Percentiles rank a stretch among this genome's conserved stretches.
phyloP scores from a whole-genome alignment of 2,329 filamentous ascomycete species.

The Cryphonectria parasitica region DNA sequence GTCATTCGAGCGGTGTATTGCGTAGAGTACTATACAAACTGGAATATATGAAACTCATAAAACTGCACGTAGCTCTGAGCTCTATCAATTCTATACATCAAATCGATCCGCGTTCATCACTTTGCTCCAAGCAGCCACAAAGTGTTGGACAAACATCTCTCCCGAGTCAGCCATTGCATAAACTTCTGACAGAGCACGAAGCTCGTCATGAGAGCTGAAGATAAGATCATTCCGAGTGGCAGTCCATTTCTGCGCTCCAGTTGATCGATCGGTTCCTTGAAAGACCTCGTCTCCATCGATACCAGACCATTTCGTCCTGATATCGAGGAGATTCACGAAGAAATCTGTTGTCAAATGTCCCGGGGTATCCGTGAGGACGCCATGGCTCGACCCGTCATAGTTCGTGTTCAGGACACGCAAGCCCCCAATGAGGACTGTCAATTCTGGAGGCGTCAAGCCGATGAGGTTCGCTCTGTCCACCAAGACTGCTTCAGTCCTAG shows the following conservation, averaged over 20 bases:
- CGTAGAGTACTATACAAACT: too few species aligned
- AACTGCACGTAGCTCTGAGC: background rate
- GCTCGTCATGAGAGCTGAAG: conserved; percentile 74
- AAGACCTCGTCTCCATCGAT: conserved; percentile 24
- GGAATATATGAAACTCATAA: too few species aligned
- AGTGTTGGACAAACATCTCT: conserved; percentile 72
- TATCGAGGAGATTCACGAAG: conserved; percentile 78
- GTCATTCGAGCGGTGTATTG: too few species aligned
- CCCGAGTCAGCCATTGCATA: conserved; percentile 64
- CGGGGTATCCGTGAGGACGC: conserved; percentile 69
- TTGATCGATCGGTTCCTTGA: conserved; percentile 36
- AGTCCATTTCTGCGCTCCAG: conserved; percentile 68
- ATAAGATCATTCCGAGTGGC: conserved; percentile 71
- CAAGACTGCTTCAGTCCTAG: conserved; percentile 69
- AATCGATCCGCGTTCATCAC: conserved; percentile 75
- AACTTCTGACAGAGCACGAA: conserved; percentile 71
- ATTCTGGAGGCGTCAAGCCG: conserved; percentile 70
- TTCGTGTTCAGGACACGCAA: conserved; percentile 72
- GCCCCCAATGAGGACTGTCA: conserved; percentile 73
- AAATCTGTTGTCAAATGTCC: conserved; percentile 78
- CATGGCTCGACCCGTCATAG: conserved; percentile 68
- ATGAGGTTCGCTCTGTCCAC: conserved; percentile 74
- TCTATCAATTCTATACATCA: conserved; percentile 44
- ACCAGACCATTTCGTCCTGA: conserved; percentile 60
- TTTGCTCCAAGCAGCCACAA: conserved; percentile 73